Percentiles rank a stretch among this genome's conserved stretches.
Conservation (phyloP, 768 basidiomycete genomes). For the Boletus barrowsii region DNA sequence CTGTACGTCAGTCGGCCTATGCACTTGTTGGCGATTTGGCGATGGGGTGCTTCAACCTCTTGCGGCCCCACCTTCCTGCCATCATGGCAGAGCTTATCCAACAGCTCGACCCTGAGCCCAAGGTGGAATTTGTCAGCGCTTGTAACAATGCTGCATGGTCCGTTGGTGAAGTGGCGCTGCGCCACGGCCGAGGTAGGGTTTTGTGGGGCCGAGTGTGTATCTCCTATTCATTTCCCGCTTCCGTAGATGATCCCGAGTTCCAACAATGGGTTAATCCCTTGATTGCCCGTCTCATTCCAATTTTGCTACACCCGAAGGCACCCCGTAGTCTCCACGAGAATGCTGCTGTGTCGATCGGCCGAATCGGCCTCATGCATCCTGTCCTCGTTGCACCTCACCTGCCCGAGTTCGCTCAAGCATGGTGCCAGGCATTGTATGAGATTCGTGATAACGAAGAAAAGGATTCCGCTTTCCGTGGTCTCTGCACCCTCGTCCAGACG, state of each 20-base stretch:
- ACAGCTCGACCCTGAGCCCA: constrained; percentile 92
- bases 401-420: constrained; percentile 87
- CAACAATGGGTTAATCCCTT: constrained; percentile 88
- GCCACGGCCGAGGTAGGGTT: constrained; percentile 71
- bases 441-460: constrained; percentile 99
- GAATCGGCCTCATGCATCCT: constrained; percentile 93
- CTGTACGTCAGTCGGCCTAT: constrained; percentile 94
- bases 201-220: neutral
- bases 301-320: constrained; percentile 87
- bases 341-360: constrained; percentile 96
- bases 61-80: constrained; percentile 81
- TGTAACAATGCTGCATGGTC: constrained; percentile 99
- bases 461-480: constrained; percentile 96
- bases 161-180: constrained; percentile 96
- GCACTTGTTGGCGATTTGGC: constrained; percentile 98
- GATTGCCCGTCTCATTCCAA: constrained; percentile 87
- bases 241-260: constrained; percentile 77
- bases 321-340: constrained; percentile 96
- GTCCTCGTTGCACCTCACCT: constrained; percentile 83
- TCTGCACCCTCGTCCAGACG: constrained; percentile 92
- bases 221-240: constrained; percentile 6
- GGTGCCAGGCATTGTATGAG: constrained; percentile 97
- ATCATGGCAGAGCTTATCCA: constrained; percentile 88
- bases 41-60: constrained; percentile 87
- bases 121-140: constrained; percentile 91